These are phyloP conservation scores for Sporothrix phasma DNA, from an alignment of 2,329 filamentous ascomycete genomes.

Conservation along the genomic window DNA sequence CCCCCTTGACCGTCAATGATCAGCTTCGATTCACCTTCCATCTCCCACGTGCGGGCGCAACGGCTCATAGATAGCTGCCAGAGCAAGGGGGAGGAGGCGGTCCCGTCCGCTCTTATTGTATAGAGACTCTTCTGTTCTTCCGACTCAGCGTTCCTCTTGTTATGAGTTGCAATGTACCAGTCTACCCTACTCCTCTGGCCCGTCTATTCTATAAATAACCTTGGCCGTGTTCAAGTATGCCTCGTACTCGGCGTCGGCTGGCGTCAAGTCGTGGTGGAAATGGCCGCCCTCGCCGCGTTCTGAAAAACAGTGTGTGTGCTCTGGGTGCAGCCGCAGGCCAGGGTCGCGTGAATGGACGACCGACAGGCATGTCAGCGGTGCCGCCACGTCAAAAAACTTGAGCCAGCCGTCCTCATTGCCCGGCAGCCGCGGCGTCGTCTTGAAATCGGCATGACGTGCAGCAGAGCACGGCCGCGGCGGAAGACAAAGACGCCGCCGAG, in stretches of 20 bases:
- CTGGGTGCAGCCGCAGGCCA: conserved; percentile 31
- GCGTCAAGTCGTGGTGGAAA: conserved; percentile 7
- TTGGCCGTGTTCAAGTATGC: conserved; percentile 10
- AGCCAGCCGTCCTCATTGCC: conserved; percentile 29
- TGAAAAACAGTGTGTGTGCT: conserved; percentile 40
- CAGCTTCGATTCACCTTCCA: too few species aligned
- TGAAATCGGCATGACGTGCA: conserved; percentile 39
- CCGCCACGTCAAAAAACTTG: conserved; percentile 29
- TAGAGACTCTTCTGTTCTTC: too few species aligned
- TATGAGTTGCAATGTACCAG: too few species aligned
- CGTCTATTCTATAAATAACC: conserved; percentile 10
- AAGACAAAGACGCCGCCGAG: conserved; percentile 34
- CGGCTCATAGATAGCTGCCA: too few species aligned
- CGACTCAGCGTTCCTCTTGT: too few species aligned
- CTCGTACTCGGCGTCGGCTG: conserved; percentile 5
- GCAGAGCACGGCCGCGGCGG: conserved; percentile 27
- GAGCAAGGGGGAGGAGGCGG: too few species aligned
- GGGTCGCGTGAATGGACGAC: conserved; percentile 35
- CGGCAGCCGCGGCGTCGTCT: conserved; percentile 23
- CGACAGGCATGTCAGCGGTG: conserved; percentile 31
- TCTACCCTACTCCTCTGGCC: neutral
- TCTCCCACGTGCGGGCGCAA: too few species aligned
- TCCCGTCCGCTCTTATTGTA: too few species aligned
- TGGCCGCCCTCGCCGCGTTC: conserved; percentile 8
- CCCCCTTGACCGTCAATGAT: too few species aligned